Conservation (phyloP, 352 stramenopile species). For the Phytophthora kernoviae region DNA sequence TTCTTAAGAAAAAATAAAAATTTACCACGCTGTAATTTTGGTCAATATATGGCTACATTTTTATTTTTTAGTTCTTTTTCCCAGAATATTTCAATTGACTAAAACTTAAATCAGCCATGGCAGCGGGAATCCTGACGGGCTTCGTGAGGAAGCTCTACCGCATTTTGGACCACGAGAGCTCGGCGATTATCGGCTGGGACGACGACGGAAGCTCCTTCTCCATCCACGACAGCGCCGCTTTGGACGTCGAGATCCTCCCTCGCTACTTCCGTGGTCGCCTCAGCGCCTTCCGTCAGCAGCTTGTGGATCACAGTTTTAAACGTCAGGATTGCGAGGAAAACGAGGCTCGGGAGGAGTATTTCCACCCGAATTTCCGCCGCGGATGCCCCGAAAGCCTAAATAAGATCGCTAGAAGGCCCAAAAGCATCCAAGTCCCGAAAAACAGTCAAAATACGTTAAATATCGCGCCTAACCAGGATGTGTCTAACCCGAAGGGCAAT, state of each 20-base stretch:
- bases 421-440: conserved; percentile 24
- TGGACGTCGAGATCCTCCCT: conserved; percentile 65
- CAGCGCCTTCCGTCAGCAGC: conserved; percentile 76
- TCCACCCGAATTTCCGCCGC: conserved; percentile 58
- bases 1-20: too few relatives aligned
- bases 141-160: conserved; percentile 86
- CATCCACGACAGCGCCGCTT: conserved; percentile 60
- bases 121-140: conserved; percentile 66
- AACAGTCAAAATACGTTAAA: not conserved
- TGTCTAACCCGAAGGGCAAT: conserved; percentile 1
- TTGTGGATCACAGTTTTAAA: conserved; percentile 75
- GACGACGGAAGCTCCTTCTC: conserved; percentile 60
- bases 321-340: conserved; percentile 67
- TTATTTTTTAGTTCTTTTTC: too few relatives aligned
- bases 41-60: too few relatives aligned
- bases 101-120: conserved; percentile 17
- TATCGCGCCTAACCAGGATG: conserved; percentile 2
- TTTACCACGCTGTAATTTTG: too few relatives aligned
- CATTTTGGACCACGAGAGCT: conserved; percentile 77
- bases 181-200: conserved; percentile 68
- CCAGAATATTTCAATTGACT: too few relatives aligned
- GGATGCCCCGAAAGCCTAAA: conserved; percentile 56
- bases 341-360: conserved; percentile 56
- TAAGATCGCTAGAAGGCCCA: conserved; percentile 61
- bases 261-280: conserved; percentile 75